phyloP scores from a whole-genome alignment of 495 filamentous ascomycete species.

The Astrothelium subdiscretum region DNA sequence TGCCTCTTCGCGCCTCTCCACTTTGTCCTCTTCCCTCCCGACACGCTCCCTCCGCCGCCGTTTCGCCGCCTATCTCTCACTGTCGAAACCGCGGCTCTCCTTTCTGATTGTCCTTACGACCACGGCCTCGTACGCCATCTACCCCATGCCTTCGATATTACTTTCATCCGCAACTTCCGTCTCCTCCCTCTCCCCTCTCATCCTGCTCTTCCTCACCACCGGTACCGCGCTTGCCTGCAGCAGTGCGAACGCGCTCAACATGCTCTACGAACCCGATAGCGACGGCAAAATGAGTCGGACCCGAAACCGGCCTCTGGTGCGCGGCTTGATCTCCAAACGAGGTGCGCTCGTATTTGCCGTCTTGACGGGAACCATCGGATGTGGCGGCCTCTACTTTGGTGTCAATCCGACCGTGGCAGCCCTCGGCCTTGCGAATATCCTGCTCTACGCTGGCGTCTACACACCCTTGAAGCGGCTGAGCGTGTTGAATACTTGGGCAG shows the following conservation, averaged over 20 bases:
- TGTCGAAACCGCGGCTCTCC: slow-evolving; percentile 88
- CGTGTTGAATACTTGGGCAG: slow-evolving; percentile 89
- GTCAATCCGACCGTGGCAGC: slow-evolving; percentile 89
- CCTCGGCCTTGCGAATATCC: slow-evolving; percentile 74
- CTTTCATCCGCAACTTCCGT: slow-evolving; percentile 57
- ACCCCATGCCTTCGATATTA: slow-evolving; percentile 70
- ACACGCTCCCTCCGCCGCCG: slow-evolving; percentile 59
- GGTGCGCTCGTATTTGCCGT: slow-evolving; percentile 73
- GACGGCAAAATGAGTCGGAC: slow-evolving; percentile 91
- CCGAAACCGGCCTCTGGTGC: slow-evolving; percentile 76
- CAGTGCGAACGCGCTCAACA: slow-evolving; percentile 88
- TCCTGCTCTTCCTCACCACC: slow-evolving; percentile 79
- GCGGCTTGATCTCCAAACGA: slow-evolving; percentile 61
- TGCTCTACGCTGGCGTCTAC: slow-evolving; percentile 81
- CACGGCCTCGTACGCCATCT: slow-evolving; percentile 83
- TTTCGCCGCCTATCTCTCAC: slow-evolving; percentile 75
- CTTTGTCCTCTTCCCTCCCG: slow-evolving; percentile 55
- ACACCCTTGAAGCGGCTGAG: slow-evolving; percentile 84
- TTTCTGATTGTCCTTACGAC: slow-evolving; percentile 85
- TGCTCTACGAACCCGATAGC: slow-evolving; percentile 84
- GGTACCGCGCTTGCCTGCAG: slow-evolving; percentile 80
- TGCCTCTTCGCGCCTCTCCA: slow-evolving; percentile 70
- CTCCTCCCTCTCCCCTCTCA: slow-evolving; percentile 79
- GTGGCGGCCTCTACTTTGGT: slow-evolving; percentile 65
- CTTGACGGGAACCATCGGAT: slow-evolving; percentile 52